Evolutionary conservation across 179 eudicot genomes (phyloP), one percentile per base, ranked within the genome.

Genomic region (Pouteria campechiana): DNA sequence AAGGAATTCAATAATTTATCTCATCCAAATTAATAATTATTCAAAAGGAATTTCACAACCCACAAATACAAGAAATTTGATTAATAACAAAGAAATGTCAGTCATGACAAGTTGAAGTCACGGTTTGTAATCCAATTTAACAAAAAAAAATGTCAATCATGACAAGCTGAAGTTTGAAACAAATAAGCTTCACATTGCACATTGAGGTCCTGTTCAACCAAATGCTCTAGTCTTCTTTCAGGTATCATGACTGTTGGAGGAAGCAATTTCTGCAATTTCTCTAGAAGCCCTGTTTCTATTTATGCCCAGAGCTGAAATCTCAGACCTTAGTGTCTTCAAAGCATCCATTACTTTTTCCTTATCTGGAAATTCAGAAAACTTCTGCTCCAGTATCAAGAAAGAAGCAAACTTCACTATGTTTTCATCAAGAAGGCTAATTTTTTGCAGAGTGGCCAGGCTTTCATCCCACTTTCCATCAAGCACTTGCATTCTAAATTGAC

Each of bases 111-210:
- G n/a, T n/a, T n/a, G n/a, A n/a, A n/a, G n/a, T n/a, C n/a, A n/a
- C n/a, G n/a, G n/a, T n/a, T n/a, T n/a, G n/a, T n/a, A n/a, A n/a
- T n/a, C n/a, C n/a, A n/a, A n/a, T n/a, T n/a, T n/a, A n/a, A n/a
- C n/a, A n/a, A n/a, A n/a, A n/a, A n/a, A n/a, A n/a, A n/a, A n/a
- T n/a, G n/a, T n/a, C n/a, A n/a, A n/a, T n/a, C n/a, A n/a, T n/a
- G n/a, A n/a, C n/a, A n/a, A n/a, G n/a, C n/a, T n/a, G 79, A 65
- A 50, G 72, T 76, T 55, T 76, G 83, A 57, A 58, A 73, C 37
- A 63, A 38, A 46, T 79, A 76, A 27, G 73, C 52, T 11, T 44
- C 70, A 17, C 73, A 67, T 58, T 72, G 83, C 63, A 72, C 44
- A 54, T 63, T 57, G 49, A 76, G 66, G 39, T 79, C 83, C 50